Base-by-base conservation (phyloP, 202 grass and related monocot genomes). In the Panicum virgatum region DNA sequence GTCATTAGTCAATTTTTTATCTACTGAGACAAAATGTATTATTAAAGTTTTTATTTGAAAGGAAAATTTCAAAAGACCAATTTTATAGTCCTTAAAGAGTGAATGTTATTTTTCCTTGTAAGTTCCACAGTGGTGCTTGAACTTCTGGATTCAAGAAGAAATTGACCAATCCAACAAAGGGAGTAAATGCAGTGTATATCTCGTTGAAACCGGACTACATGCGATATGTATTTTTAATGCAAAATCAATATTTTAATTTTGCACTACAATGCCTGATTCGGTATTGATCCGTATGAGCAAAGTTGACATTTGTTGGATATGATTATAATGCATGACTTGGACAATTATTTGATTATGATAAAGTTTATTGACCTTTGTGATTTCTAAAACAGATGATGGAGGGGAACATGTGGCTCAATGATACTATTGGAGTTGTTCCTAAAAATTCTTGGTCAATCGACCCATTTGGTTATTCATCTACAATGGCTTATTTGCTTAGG, bases 391-490 rank as follows among this genome's bases (percentile, higher is more conserved):
- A 98, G 92, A 98, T 98, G 82, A 98, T 91, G 90, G 96, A 98
- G 70, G 96, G 96, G 53, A 95, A 98, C 65, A 85, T 72, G 80
- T 98, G 96, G 96, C 90, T 98, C 25, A 95, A 98, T 69, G 92
- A 95, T 26, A 98, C 96, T 50, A 89, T 98, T 79, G 92, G 92
- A 73, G 85, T 98, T 91, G 58, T 93, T 81, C 96, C 96, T 57
- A 95, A 92, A 77, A 98, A 98, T 87, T 98, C 96, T 86, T 98
- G 96, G 96, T 54, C 96, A 52, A 98, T 98, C 26, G 96, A 98
- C 46, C 96, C 96, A 18, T 98, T 98, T 82, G 96, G 96, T 63
- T 98, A 98, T 86, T 98, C 96, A 78, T 81, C 96, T 80, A 93
- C 96, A 77, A 98, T 98, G 96, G 82, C 96, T 36, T 98, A 98